Base-by-base conservation (phyloP, 2,329 filamentous ascomycete genomes). In the Simplicillium sp. region DNA sequence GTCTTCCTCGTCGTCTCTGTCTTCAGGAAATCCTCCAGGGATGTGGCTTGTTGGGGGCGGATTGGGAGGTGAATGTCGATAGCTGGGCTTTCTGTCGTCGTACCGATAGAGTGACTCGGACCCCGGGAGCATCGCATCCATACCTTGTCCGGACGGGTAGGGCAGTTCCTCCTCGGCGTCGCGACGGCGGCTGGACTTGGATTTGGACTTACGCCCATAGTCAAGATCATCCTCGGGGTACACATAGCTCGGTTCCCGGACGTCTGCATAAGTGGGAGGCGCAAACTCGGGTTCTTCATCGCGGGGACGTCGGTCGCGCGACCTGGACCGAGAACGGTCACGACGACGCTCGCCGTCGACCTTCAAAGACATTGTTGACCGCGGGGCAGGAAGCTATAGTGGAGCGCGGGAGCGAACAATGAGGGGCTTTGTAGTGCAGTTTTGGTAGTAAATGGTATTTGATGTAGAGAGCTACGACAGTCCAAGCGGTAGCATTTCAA, bases 311-410 rank as follows among this genome's bases (percentile, higher is more conserved):
- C 54, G 53, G 42, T 59, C 57, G 45, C 59, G 55, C 59, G 67
- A 52, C 55, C 62, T 36, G 60, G 73, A 76, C 39, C 65, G 63
- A 39, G 71, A 70, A 40, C 70, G 70, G 37, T 60, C 66, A 40
- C 67, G 65, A 36, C 64, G 63, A 37, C 59, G 56, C 43, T 55
- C 54, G 42, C 67, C 65, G 44, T 70, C 67, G 40, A 73, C 66
- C 41, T 64, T 61, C 35, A 75, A 61, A 49, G 74, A 75, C 73
- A 77, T 77, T 51, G 44, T 50, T 39, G 41, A 11, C 29, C 34
- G 32, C 32, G 15, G 34, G 15, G 34, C 34, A 15, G 13, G 14
- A 16, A 15, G 34, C 34, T 17, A 18, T 17, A 36, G 18, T 25
- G 20, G 20, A 25, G 20, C 9, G 9, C 20, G 20, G 20, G 20